Evolutionary conservation across 2,329 filamentous ascomycete genomes (phyloP).

Genomic region (Colletotrichum salicis): DNA sequence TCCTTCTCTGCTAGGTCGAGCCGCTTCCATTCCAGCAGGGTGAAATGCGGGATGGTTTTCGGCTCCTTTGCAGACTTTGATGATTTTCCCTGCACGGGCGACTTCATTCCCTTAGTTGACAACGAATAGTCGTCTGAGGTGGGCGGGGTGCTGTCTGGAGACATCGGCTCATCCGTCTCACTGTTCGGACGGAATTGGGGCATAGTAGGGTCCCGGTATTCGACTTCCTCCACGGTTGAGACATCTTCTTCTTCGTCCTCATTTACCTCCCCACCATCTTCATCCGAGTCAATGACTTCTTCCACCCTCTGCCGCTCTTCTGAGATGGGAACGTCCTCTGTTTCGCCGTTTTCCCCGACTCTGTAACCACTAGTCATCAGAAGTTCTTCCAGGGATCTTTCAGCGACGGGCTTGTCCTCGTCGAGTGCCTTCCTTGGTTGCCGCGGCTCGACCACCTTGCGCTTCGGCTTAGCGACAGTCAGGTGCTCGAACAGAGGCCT

Average conservation of each 20-base stretch:
- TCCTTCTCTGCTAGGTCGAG: slow-evolving; percentile 75
- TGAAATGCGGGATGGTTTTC: slow-evolving; percentile 44
- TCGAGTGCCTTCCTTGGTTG: slow-evolving; percentile 36
- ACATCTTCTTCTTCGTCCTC: slow-evolving; percentile 38
- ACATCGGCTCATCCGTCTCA: slow-evolving; percentile 36
- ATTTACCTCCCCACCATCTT: slow-evolving; percentile 30
- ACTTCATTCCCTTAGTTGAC: neutral
- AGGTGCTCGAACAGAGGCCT: slow-evolving; percentile 57
- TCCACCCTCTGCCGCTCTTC: slow-evolving; percentile 30
- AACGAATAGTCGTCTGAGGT: slow-evolving; percentile 7
- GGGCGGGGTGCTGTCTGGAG: neutral
- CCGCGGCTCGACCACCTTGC: slow-evolving; percentile 20
- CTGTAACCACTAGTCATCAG: slow-evolving; percentile 58
- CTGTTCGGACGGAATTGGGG: slow-evolving; percentile 75
- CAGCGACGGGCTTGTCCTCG: slow-evolving; percentile 39
- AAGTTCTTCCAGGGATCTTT: slow-evolving; percentile 52
- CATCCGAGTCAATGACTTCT: slow-evolving; percentile 32
- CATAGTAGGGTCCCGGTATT: slow-evolving; percentile 69
- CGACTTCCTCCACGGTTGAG: slow-evolving; percentile 28
- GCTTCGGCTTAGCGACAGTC: slow-evolving; percentile 24
- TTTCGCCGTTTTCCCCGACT: slow-evolving; percentile 42
- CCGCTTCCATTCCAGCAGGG: slow-evolving; percentile 60
- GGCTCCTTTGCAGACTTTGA: slow-evolving; percentile 37
- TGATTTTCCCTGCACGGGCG: slow-evolving; percentile 27
- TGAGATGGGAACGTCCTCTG: neutral